Evolutionary conservation across 2,329 filamentous ascomycete species (phyloP).

Genomic region (Nemania abortiva): DNA sequence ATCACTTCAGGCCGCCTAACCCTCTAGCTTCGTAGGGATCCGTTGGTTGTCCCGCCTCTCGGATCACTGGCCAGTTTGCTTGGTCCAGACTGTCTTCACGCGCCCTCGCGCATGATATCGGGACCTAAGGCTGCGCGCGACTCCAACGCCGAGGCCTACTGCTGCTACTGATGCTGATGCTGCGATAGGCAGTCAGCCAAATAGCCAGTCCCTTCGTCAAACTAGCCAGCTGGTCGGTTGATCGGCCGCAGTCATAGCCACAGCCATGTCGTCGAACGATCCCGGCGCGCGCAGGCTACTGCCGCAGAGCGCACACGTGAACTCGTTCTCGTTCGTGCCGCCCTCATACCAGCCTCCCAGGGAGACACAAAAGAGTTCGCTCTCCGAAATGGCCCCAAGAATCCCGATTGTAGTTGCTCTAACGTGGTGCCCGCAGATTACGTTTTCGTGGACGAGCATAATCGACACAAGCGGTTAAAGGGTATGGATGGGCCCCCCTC

Average conservation of each 20-base stretch:
- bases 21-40: background rate
- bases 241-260: slow-evolving; percentile 48
- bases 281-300: slow-evolving; percentile 70
- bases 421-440: slow-evolving; percentile 73
- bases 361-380: slow-evolving; percentile 87
- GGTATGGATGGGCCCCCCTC: slow-evolving; percentile 67
- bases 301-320: slow-evolving; percentile 77
- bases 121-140: slow-evolving; percentile 32
- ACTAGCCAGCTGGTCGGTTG: slow-evolving; percentile 47
- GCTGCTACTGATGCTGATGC: slow-evolving; percentile 7
- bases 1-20: background rate
- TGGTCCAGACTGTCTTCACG: background rate
- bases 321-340: slow-evolving; percentile 81
- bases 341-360: slow-evolving; percentile 69
- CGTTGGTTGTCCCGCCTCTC: background rate
- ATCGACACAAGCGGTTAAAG: slow-evolving; percentile 96
- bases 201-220: background rate
- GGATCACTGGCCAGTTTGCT: background rate
- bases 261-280: slow-evolving; percentile 68
- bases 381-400: slow-evolving; percentile 29
- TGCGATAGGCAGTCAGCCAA: slow-evolving; percentile 48
- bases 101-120: slow-evolving; percentile 36
- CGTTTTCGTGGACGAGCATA: slow-evolving; percentile 99
- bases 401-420: slow-evolving; percentile 32
- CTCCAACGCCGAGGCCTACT: slow-evolving; percentile 35